Evolutionary conservation across 2,329 filamentous ascomycete species (phyloP).

Genomic region (Myriosclerotinia curreyana): DNA sequence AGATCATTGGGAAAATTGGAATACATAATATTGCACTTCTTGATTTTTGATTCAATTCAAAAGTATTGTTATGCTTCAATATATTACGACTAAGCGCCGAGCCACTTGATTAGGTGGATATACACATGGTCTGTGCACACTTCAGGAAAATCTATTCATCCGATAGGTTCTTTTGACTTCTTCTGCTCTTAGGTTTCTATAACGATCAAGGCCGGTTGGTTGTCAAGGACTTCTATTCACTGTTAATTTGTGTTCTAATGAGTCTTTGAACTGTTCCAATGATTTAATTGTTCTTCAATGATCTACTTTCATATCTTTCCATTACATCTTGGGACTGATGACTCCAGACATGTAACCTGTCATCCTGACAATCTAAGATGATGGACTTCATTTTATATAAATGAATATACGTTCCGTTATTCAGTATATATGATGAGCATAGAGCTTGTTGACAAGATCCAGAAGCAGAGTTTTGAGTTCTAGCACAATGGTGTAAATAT

Average conservation of each 20-base stretch:
- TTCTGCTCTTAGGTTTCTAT: not conserved
- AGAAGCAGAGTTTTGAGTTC: no score
- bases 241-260: no score
- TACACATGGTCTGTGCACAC: slow-evolving; percentile 1
- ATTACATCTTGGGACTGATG: not conserved
- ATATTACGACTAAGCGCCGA: no score
- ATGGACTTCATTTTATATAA: not conserved
- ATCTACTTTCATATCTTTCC: not conserved
- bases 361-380: not conserved
- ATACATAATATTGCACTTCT: no score
- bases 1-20: no score
- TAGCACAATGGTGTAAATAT: not conserved
- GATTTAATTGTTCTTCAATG: no score
- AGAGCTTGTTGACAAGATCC: not conserved
- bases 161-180: slow-evolving; percentile 7
- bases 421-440: not conserved
- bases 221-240: not conserved
- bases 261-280: not conserved
- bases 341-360: not conserved
- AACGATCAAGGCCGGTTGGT: no score
- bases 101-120: no score
- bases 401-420: not conserved
- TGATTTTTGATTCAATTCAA: no score
- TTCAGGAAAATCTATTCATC: not conserved
- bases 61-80: no score